phyloP scores from a whole-genome alignment of 108 stramenopile genomes.

The Nannochloropsis granulata region DNA sequence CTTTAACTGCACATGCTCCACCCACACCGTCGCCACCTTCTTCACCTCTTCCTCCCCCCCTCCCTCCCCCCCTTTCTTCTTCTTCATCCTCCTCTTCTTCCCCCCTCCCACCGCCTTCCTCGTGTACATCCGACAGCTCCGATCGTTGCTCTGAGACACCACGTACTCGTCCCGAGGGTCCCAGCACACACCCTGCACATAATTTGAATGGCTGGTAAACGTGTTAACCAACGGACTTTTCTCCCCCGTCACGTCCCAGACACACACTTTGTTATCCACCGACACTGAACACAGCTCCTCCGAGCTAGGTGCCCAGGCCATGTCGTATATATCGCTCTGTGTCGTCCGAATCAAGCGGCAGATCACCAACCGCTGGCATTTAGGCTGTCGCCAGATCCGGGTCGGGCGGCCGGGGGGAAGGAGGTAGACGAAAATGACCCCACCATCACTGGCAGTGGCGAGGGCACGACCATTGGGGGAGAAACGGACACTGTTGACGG shows the following conservation, averaged over 20 bases:
- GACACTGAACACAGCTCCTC: conserved; percentile 19
- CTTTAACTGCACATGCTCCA: background rate
- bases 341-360: conserved; percentile 8
- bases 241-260: conserved; percentile 31
- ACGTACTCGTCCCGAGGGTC: conserved; percentile 36
- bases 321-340: conserved; percentile 31
- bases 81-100: background rate
- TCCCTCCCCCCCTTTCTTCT: background rate
- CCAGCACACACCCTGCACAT: conserved; percentile 42
- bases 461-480: conserved; percentile 63
- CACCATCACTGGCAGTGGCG: conserved; percentile 69
- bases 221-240: conserved; percentile 4
- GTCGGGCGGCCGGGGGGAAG: conserved; percentile 6
- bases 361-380: background rate
- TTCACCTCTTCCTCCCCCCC: background rate
- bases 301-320: conserved; percentile 34
- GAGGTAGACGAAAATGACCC: conserved; percentile 31
- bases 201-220: conserved; percentile 28
- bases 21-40: background rate
- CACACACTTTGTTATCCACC: conserved; percentile 24
- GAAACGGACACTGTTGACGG: conserved; percentile 29
- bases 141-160: conserved; percentile 39
- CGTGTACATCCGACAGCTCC: conserved; percentile 32
- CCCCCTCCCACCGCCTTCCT: background rate
- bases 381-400: background rate